A percentile compares a stretch with the other conserved stretches of the same genome.
These are phyloP conservation scores for Coniella lustricola DNA, from an alignment of 2,329 filamentous ascomycete genomes.

Conservation along the genomic window DNA sequence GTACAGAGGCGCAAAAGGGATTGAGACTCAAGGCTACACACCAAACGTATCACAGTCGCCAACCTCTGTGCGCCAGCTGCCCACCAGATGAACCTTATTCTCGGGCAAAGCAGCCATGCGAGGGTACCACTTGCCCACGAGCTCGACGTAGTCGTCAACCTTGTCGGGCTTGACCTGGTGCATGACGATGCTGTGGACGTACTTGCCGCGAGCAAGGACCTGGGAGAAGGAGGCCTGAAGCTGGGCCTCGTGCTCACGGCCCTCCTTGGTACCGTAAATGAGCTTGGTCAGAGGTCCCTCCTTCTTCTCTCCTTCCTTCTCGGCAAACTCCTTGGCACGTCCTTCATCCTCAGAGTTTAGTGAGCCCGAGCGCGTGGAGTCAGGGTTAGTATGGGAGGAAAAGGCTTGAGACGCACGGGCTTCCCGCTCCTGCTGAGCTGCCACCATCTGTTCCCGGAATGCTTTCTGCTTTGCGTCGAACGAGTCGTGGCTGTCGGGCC, in stretches of 20 bases:
- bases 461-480: conserved; percentile 81
- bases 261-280: conserved; percentile 96
- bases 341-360: conserved; percentile 45
- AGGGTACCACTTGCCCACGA: conserved; percentile 90
- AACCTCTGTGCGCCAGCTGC: conserved; percentile 97
- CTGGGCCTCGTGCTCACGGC: conserved; percentile 86
- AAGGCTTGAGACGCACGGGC: conserved; percentile 59
- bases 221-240: conserved; percentile 94
- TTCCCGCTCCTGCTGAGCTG: conserved; percentile 74
- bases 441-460: conserved; percentile 76
- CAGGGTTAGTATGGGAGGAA: conserved; percentile 39
- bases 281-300: conserved; percentile 72
- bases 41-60: conserved; percentile 96
- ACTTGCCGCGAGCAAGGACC: conserved; percentile 90
- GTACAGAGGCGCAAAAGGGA: neutral
- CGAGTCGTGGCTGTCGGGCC: conserved; percentile 59
- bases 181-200: conserved; percentile 95
- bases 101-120: conserved; percentile 75
- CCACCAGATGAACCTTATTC: conserved; percentile 93
- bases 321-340: conserved; percentile 50
- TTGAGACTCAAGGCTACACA: conserved; percentile 35
- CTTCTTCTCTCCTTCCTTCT: conserved; percentile 55
- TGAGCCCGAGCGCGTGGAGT: conserved; percentile 51
- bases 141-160: conserved; percentile 86
- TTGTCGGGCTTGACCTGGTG: conserved; percentile 94